Evolutionary conservation across 352 stramenopile genomes (phyloP).

Genomic region (Pythium rhizo-oryzae): DNA sequence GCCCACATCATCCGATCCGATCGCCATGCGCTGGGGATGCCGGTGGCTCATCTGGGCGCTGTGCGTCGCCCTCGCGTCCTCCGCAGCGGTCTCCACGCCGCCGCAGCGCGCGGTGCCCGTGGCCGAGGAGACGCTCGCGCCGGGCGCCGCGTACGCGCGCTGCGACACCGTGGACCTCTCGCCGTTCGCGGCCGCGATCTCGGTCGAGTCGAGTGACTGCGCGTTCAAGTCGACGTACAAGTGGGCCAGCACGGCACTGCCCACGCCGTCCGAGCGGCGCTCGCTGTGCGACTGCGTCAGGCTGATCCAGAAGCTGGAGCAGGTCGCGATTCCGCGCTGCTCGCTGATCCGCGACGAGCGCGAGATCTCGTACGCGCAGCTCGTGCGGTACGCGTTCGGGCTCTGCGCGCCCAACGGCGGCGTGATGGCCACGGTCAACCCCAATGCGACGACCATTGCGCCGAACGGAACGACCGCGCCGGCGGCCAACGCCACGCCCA

Average conservation of each 20-base stretch:
- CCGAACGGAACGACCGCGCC: no score
- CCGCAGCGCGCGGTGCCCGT: background rate
- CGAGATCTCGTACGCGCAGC: background rate
- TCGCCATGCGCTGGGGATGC: background rate
- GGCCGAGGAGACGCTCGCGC: background rate
- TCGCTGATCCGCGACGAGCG: background rate
- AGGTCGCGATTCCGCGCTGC: background rate
- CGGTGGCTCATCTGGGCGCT: background rate
- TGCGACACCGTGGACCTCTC: constrained; percentile 16
- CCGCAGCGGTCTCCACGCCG: background rate
- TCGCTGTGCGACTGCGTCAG: constrained; percentile 17
- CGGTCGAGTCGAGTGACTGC: constrained; percentile 4
- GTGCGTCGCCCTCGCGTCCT: background rate
- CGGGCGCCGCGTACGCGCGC: constrained; percentile 5
- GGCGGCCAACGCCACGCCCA: background rate
- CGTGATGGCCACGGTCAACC: background rate
- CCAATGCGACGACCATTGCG: background rate
- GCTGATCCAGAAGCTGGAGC: background rate
- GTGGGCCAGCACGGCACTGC: background rate
- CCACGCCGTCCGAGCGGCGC: background rate
- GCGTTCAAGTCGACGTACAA: constrained; percentile 7
- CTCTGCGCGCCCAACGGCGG: background rate
- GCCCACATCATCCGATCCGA: background rate
- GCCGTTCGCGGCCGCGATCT: background rate
- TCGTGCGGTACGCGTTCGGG: constrained; percentile 4